Base-by-base conservation (phyloP, 495 filamentous ascomycete genomes). In the Achaetomiella virescens region DNA sequence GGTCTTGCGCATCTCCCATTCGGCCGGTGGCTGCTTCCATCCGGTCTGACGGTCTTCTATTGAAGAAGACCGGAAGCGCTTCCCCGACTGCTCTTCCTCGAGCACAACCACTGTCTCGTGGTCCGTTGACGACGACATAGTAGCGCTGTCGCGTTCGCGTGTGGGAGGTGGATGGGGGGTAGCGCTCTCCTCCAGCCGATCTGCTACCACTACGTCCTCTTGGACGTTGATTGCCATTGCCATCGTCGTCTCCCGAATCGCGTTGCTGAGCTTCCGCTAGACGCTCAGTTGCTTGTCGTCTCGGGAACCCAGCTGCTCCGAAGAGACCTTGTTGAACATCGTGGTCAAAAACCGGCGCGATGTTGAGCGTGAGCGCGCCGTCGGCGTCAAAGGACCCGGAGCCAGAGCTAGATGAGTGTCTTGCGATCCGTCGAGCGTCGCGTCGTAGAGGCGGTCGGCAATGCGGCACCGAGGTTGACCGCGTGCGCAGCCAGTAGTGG, bases 401-500 rank as follows among this genome's bases (percentile, higher is more conserved):
- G 14, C 55, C 22, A 8, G 50, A 17, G 14, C 55, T 47, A 24
- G 54, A 47, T 7, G 57, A 52, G 15, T 29, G 18, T 56, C 54
- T 18, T 25, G 21, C 5, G 17, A 61, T 29, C 37, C 45, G 52
- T 48, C 59, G 61, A 33, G 40, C 40, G 18, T 61, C 50, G 33
- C 57, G 59, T 31, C 59, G 62, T n/a, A 67, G 42, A 36, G 47
- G 45, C 37, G 51, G 64, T 33, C 33, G 42, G 17, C 41, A 18
- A 29, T 9, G 45, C 40, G 44, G 27, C 33, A 36, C 18, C 2
- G 63, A 50, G 35, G 45, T 22, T 6, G 63, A 60, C 40, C 61
- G 61, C 14, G 57, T 54, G 33, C 71, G 73, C 29, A 78, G 61
- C 78, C 77, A 81, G 69, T 79, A 81, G 67, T 81, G 78, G 60